Evolutionary conservation across 331 rosid genomes (phyloP).

Genomic region (Rhamnella rubrinervis): DNA sequence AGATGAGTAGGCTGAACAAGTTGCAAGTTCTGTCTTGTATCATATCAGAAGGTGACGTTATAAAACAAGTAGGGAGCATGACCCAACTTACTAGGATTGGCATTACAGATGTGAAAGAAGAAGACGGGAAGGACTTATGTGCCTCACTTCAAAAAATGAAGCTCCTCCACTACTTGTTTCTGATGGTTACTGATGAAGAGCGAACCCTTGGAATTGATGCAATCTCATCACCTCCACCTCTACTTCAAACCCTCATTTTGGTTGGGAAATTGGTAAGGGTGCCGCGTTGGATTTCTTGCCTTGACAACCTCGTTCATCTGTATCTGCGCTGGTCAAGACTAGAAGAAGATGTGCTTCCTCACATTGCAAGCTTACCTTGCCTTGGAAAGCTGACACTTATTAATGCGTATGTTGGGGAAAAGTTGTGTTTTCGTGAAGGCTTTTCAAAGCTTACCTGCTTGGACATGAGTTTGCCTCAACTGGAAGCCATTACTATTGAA

Average conservation of each 20-base stretch:
- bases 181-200: not conserved
- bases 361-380: conserved; percentile 8
- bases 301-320: not conserved
- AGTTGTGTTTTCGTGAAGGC: not conserved
- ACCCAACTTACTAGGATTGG: conserved; percentile 10
- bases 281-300: conserved; percentile 1
- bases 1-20: not conserved
- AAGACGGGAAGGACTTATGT: conserved; percentile 5
- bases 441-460: not conserved
- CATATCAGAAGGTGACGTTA: conserved; percentile 7
- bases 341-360: conserved; percentile 6
- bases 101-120: conserved; percentile 5
- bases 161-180: not conserved
- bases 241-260: not conserved
- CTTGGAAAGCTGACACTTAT: not conserved
- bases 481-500: not conserved
- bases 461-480: not conserved
- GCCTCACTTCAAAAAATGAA: conserved; percentile 5
- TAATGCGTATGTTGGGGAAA: conserved; percentile 4
- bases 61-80: conserved; percentile 6
- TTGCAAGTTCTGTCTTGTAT: not conserved
- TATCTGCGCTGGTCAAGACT: conserved; percentile 14
- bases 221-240: not conserved
- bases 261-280: not conserved
- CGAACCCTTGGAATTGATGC: not conserved